Conservation (phyloP, 2,329 filamentous ascomycete species). For the Colletotrichum graminicola region DNA sequence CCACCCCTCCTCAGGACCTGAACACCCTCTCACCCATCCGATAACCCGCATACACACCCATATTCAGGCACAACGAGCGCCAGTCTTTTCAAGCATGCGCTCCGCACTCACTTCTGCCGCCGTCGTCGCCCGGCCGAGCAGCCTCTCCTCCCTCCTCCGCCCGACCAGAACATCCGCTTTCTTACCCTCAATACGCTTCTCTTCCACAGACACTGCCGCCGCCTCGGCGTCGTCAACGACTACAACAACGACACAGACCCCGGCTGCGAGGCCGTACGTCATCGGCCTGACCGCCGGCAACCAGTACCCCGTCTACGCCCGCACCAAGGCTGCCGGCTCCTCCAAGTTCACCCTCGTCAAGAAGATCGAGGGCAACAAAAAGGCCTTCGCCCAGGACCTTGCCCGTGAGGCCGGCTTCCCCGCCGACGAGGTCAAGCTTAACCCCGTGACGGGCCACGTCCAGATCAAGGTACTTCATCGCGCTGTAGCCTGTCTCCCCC, state of each 20-base stretch:
- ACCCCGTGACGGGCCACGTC: constrained; percentile 77
- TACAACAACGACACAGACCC: constrained; percentile 40
- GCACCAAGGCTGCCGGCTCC: constrained; percentile 80
- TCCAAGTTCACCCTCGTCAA: constrained; percentile 80
- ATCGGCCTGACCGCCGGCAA: constrained; percentile 78
- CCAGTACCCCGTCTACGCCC: constrained; percentile 82
- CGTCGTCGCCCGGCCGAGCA: constrained; percentile 3
- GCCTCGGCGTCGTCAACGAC: constrained; percentile 14
- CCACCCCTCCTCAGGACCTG: neutral
- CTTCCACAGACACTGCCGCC: constrained; percentile 33
- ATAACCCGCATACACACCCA: neutral
- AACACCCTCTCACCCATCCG: neutral
- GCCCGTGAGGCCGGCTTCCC: constrained; percentile 68
- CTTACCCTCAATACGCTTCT: constrained; percentile 34
- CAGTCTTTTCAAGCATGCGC: constrained; percentile 4
- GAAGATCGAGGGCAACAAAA: constrained; percentile 81
- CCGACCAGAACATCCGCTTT: constrained; percentile 12
- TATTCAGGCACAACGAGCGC: too few species aligned
- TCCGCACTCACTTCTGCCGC: constrained; percentile 13
- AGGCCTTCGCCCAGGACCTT: constrained; percentile 74
- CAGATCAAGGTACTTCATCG: constrained; percentile 72
- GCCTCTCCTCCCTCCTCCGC: constrained; percentile 5
- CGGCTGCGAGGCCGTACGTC: constrained; percentile 69
- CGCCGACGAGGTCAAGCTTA: constrained; percentile 65
- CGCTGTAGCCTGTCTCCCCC: too few species aligned